These are phyloP conservation scores for Bruguiera sexangula DNA, from an alignment of 345 rosid genomes.

Conservation along the genomic window DNA sequence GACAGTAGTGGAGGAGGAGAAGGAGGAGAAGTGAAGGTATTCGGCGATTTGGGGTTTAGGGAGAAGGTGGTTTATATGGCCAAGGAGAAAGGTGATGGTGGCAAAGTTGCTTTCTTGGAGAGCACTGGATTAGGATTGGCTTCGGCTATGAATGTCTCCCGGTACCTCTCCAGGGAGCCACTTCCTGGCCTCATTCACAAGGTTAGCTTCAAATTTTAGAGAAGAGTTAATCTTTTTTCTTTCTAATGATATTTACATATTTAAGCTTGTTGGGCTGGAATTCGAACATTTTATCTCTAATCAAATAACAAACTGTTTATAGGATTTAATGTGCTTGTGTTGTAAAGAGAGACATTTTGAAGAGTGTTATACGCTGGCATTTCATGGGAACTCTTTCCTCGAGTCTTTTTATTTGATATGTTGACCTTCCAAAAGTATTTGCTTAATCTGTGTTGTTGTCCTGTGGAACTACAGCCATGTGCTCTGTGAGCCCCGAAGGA, in stretches of 20 bases:
- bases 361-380: too few species aligned
- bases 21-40: conserved; percentile 28
- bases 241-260: neutral
- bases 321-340: too few species aligned
- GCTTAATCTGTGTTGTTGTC: too few species aligned
- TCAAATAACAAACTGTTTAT: too few species aligned
- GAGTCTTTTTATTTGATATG: too few species aligned
- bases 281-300: neutral
- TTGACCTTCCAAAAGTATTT: too few species aligned
- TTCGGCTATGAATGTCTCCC: conserved; percentile 70
- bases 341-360: too few species aligned
- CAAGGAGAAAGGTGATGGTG: conserved; percentile 71
- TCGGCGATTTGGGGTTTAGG: conserved; percentile 42
- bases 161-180: conserved; percentile 54
- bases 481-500: too few species aligned
- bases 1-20: conserved; percentile 16
- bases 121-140: conserved; percentile 69
- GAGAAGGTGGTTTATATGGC: conserved; percentile 67
- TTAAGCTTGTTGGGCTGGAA: neutral
- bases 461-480: too few species aligned
- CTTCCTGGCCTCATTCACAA: conserved; percentile 54
- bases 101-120: conserved; percentile 82
- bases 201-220: conserved; percentile 29
- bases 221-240: neutral
- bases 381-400: too few species aligned